Evolutionary conservation across 257 asterid species (phyloP), one percentile per base, ranked within the genome.

Genomic region (Scutellaria barbata): DNA sequence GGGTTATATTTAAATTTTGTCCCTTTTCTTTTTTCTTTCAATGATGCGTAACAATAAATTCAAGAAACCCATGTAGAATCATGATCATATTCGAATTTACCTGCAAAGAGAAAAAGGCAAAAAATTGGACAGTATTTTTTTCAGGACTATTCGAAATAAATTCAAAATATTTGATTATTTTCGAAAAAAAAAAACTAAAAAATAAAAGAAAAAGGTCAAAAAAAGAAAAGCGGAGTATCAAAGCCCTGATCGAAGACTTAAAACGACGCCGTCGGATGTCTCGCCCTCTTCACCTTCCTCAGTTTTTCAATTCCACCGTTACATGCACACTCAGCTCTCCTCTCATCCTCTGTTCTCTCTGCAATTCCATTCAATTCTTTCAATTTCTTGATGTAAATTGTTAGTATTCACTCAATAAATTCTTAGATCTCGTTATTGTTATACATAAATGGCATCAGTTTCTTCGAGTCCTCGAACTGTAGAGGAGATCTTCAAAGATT

Each of bases 401-500:
- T 65, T 48, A 20, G 46, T 58, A n/a, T 45, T 72, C 66, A 58
- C 72, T 68, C 67, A 51, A 16, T 72, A 43, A 13, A 50, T 33
- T 56, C 3, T 22, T 66, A 80, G 87, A 85, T 82, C 89, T 80
- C 74, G 50, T 30, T n/a, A 48, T 39, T 70, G 53, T 5, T 61
- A 8, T 4, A 53, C 79, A 37, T 40, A 63, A 71, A 89, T 89
- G 95, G 87, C 95, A 4, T 74, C 90, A 14, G 73, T 79, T 64
- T 75, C 85, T 11, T 76, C 86, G 18, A 81, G 77, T 60, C 92
- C 88, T 54, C 87, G 90, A 60, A 81, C 95, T 46, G 96, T 90
- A 7, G 96, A 90, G 81, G 95, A 90, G 80, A 90, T 90, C 85
- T 90, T 83, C 81, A 90, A 86, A 55, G 96, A 90, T 82, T 88